Evolutionary conservation across 352 stramenopile genomes (phyloP).

Genomic region (Globisporangium echinulatum): DNA sequence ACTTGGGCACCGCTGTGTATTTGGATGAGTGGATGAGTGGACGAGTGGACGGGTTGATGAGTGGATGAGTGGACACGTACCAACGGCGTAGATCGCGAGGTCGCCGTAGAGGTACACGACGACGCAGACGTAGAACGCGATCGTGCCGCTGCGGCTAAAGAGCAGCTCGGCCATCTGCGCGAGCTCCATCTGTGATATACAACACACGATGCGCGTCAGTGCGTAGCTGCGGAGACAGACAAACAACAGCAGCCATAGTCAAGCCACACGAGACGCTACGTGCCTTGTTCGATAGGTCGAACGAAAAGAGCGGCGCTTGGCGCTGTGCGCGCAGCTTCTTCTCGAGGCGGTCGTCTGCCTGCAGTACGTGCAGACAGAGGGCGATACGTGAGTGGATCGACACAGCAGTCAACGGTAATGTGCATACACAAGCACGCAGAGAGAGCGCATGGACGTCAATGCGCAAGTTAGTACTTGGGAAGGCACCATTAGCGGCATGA

Average conservation of each 20-base stretch:
- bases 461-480: constrained; percentile 37
- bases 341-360: constrained; percentile 56
- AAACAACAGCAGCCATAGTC: not conserved
- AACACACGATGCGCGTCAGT: not conserved
- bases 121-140: constrained; percentile 76
- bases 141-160: constrained; percentile 54
- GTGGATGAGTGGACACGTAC: constrained; percentile 27
- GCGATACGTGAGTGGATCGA: no score
- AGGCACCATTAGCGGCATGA: constrained; percentile 75
- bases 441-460: not conserved
- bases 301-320: constrained; percentile 33
- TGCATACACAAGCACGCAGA: not conserved
- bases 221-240: not conserved
- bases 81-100: constrained; percentile 81
- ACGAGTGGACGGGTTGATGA: not conserved
- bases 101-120: constrained; percentile 85
- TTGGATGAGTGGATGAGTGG: not conserved
- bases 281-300: constrained; percentile 76
- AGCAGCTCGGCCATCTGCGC: constrained; percentile 79
- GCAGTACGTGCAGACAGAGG: not conserved
- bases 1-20: constrained; percentile 76
- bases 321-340: constrained; percentile 35
- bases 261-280: not conserved
- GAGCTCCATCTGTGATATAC: constrained; percentile 62
- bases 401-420: not conserved